phyloP scores from a whole-genome alignment of 2,329 filamentous ascomycete species.

The Fusarium nelsonii region DNA sequence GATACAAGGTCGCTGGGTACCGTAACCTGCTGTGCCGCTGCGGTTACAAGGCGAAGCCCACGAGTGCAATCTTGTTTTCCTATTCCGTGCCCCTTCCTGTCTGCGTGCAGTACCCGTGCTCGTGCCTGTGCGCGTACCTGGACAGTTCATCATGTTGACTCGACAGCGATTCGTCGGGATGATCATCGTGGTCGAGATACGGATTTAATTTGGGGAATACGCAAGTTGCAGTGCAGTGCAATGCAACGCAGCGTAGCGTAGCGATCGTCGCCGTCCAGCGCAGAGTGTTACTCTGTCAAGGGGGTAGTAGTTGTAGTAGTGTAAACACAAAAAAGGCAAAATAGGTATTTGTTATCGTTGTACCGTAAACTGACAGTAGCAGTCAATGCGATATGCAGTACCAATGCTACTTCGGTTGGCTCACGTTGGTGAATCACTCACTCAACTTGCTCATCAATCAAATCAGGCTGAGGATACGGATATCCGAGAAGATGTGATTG shows the following conservation, averaged over 20 bases:
- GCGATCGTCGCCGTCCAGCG: conserved; percentile 19
- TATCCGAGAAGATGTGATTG: conserved; percentile 15
- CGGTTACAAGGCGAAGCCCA: conserved; percentile 13
- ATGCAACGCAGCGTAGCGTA: background rate
- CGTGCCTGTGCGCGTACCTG: conserved; percentile 2
- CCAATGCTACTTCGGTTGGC: conserved; percentile 23
- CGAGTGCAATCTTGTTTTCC: conserved; percentile 30
- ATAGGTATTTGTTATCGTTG: conserved; percentile 1
- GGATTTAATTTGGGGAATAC: conserved; percentile 34
- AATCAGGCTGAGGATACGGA: background rate
- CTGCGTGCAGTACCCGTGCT: conserved; percentile 18
- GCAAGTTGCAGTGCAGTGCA: background rate
- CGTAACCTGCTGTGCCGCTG: conserved; percentile 40
- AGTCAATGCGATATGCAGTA: conserved; percentile 28
- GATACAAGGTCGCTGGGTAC: conserved; percentile 32
- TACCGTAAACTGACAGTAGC: background rate
- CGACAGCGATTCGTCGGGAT: conserved; percentile 17
- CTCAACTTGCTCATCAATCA: conserved; percentile 4
- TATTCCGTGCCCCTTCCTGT: background rate
- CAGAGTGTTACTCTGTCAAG: conserved; percentile 19
- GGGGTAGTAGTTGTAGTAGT: background rate
- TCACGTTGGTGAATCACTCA: conserved; percentile 3
- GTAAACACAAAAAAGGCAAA: background rate
- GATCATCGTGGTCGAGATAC: background rate
- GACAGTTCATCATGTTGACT: conserved; percentile 5